Conservation (phyloP, 2,329 filamentous ascomycete species). For the Stemphylium vesicarium region DNA sequence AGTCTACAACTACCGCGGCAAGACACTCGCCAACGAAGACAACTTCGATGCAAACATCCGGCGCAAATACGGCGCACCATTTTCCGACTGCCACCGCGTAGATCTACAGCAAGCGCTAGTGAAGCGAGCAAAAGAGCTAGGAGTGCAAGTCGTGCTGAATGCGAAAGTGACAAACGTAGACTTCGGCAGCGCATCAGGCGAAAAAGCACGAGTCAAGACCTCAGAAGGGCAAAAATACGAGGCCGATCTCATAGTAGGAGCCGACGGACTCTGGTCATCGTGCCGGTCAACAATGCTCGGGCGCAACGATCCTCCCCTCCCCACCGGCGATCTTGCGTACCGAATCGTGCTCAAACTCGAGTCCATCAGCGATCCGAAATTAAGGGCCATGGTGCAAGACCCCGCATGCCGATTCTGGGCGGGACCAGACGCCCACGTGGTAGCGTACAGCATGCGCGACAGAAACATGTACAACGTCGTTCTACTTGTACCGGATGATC, state of each 20-base stretch:
- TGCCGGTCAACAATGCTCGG: slow-evolving; percentile 53
- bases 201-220: slow-evolving; percentile 49
- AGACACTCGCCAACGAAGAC: slow-evolving; percentile 57
- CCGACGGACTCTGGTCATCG: slow-evolving; percentile 69
- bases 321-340: slow-evolving; percentile 71
- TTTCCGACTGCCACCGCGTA: slow-evolving; percentile 66
- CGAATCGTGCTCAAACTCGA: slow-evolving; percentile 63
- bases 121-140: slow-evolving; percentile 59
- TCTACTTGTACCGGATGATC: slow-evolving; percentile 67
- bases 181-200: slow-evolving; percentile 47
- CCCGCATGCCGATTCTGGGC: slow-evolving; percentile 67
- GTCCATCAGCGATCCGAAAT: slow-evolving; percentile 58
- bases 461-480: slow-evolving; percentile 71
- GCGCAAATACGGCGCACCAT: slow-evolving; percentile 63
- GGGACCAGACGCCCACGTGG: slow-evolving; percentile 66
- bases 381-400: slow-evolving; percentile 61
- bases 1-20: slow-evolving; percentile 61
- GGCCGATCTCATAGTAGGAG: slow-evolving; percentile 66
- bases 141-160: slow-evolving; percentile 59
- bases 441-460: slow-evolving; percentile 66
- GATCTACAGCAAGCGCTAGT: slow-evolving; percentile 65
- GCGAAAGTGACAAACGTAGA: slow-evolving; percentile 57
- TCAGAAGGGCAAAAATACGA: slow-evolving; percentile 50
- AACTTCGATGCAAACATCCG: slow-evolving; percentile 62
- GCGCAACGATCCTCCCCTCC: slow-evolving; percentile 32